phyloP scores from a whole-genome alignment of 768 basidiomycete genomes.

The Tylopilus subfusipes region DNA sequence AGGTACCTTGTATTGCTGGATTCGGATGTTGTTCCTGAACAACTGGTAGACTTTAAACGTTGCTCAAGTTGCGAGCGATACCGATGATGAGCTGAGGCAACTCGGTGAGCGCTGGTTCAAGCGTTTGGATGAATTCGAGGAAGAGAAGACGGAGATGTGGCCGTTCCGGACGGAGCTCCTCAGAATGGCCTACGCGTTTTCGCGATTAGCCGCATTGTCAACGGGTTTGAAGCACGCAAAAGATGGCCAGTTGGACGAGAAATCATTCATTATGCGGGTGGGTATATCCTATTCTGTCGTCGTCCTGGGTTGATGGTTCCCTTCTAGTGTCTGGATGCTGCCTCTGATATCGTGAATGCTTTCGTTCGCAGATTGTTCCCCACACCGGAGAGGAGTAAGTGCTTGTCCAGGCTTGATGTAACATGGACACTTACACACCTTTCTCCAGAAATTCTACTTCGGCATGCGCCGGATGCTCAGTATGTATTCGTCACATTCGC shows the following conservation, averaged over 20 bases:
- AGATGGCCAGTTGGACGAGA: slow-evolving; percentile 51
- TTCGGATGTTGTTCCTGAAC: slow-evolving; percentile 2
- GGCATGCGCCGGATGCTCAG: slow-evolving; percentile 77
- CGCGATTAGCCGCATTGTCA: slow-evolving; percentile 64
- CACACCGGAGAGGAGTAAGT: slow-evolving; percentile 51
- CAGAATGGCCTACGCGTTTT: slow-evolving; percentile 62
- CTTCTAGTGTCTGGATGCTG: slow-evolving; percentile 61
- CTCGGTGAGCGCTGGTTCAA: slow-evolving; percentile 56
- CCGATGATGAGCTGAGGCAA: slow-evolving; percentile 63
- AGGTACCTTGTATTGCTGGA: background rate
- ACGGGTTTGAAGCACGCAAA: slow-evolving; percentile 78
- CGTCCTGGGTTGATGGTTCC: background rate
- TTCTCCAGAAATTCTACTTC: slow-evolving; percentile 48
- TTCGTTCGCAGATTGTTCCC: slow-evolving; percentile 56
- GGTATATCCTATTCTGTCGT: slow-evolving; percentile 23
- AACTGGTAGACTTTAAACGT: slow-evolving; percentile 54
- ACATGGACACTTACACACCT: slow-evolving; percentile 1
- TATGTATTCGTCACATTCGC: slow-evolving; percentile 80
- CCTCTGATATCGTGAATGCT: slow-evolving; percentile 59
- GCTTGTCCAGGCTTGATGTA: background rate
- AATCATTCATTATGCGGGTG: slow-evolving; percentile 63
- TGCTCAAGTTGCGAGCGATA: slow-evolving; percentile 57
- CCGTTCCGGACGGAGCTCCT: slow-evolving; percentile 60
- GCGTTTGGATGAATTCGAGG: slow-evolving; percentile 48
- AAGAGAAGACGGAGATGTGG: slow-evolving; percentile 48